Evolutionary conservation across 768 basidiomycete genomes (phyloP), one percentile per base, ranked within the genome.

Genomic region (Melanogaster broomeanus): DNA sequence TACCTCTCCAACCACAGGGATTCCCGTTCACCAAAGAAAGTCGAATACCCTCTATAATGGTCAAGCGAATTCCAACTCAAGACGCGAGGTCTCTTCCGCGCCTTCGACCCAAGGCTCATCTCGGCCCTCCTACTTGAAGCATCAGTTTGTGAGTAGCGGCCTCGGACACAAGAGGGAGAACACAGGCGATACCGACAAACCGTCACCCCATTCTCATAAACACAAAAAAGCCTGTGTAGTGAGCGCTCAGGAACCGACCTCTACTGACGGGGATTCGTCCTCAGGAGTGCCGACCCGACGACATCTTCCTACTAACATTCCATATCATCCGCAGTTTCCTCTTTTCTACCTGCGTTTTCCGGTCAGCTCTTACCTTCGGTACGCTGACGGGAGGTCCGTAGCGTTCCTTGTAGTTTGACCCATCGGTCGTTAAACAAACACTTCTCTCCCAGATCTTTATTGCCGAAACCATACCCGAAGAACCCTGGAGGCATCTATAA

Each of bases 311-410:
- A 52, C 70, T 8, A 40, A 65, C 39, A 58, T 88, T 46, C 70
- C 77, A 37, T 71, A 78, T 42, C 73, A 79, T 21, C 53, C 72
- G 2, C 67, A 71, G 27, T 89, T 84, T 60, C 68, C 83, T 35
- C 76, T 84, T 18, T 79, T 88, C 55, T 92, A 92, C 64, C 71
- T 85, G 49, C 80, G 82, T 8, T 92, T 88, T 62, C 85, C 87
- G 6, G 74, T 77, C 48, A 85, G 83, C 56, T 78, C 83, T 6
- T 83, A 77, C 55, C 73, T 79, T 37, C 72, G 76, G 21, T 59
- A 66, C 24, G 61, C 71, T 16, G 71, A 73, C 31, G 61, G 62
- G 33, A 62, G 61, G 82, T 84, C 67, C 54, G 74, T 63, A 44
- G 22, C 24, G 42, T 49, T 48, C 47, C 35, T 51, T 54, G 33